phyloP scores from a whole-genome alignment of 2,329 filamentous ascomycete genomes.

The Venturia asperata region DNA sequence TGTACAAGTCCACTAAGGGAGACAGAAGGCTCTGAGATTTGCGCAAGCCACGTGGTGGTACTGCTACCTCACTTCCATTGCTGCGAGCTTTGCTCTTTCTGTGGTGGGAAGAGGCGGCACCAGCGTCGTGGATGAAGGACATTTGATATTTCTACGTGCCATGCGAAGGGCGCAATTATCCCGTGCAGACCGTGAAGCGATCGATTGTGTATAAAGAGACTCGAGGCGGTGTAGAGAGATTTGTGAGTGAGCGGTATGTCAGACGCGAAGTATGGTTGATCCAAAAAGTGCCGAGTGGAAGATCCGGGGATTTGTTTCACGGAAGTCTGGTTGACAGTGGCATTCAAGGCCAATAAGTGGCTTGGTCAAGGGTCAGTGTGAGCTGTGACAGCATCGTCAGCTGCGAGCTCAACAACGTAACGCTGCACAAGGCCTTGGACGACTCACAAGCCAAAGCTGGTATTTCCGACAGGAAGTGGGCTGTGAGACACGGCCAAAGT shows the following conservation, averaged over 20 bases:
- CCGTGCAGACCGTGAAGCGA: not conserved
- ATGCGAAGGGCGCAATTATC: conserved; percentile 7
- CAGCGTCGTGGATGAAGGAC: conserved; percentile 33
- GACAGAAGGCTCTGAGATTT: conserved; percentile 26
- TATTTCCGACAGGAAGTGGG: not conserved
- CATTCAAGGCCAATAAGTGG: not conserved
- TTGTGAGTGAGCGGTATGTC: not conserved
- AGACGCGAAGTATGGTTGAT: not conserved
- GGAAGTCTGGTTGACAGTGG: conserved; percentile 3
- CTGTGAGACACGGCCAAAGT: not conserved
- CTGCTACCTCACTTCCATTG: not conserved
- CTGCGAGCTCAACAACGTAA: not conserved
- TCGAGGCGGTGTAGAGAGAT: not conserved
- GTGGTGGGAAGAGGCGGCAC: conserved; percentile 26
- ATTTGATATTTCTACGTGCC: conserved; percentile 25
- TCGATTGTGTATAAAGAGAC: not conserved
- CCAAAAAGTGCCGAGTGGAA: not conserved
- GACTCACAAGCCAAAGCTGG: not conserved
- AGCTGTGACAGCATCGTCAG: conserved; percentile 9
- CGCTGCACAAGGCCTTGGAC: not conserved
- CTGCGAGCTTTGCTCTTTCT: not conserved
- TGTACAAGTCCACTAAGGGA: conserved; percentile 32
- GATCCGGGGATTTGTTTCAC: not conserved
- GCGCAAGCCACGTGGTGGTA: conserved; percentile 11
- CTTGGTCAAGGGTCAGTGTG: not conserved